Base-by-base conservation (phyloP, 495 filamentous ascomycete genomes). In the Penicillium roqueforti region DNA sequence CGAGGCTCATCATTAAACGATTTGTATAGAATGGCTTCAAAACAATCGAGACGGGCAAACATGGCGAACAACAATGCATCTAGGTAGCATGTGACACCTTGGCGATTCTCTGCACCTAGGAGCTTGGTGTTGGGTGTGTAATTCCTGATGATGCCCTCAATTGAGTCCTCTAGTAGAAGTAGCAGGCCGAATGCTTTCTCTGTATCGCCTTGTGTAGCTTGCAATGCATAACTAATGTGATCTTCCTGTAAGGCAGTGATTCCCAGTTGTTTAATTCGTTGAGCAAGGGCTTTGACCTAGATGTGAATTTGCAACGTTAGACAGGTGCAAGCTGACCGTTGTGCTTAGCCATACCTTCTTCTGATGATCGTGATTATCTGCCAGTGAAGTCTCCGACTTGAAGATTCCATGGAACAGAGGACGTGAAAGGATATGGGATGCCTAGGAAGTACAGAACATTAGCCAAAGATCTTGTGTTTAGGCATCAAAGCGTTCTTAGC, bases 21-120 rank as follows among this genome's bases (percentile, higher is more conserved):
- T 45, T 88, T 86, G 63, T 85, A 85, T 43, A 97, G 72, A 71
- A 97, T 95, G 23, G 87, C 87, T 63, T 98, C 93, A 66, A 96
- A 98, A 60, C 88, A 89, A 42, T 86, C 85, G 23, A 96, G 73
- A 49, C 88, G 83, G 9, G 89, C 87, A 67, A 98, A 98, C 92
- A 98, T 96, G 53, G 93, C 88, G 62, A 96, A 97, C 2, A 98
- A 82, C n/a, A 97, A 71, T 1, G 92, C 79, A 64, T 97, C 93
- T 1, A 96, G 75, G 60, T 91, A 98, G 69, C 93, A 98, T 31
- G 93, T 96, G 19, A 93, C 90, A 18, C 80, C 83, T 16, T 85
- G 78, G 40, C 92, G 77, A 64, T 98, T 98, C 57, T 89, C 87
- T 4, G 93, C 93, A 1, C 93, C 93, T 2, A 91, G 73, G 68